These are phyloP conservation scores for Pichia manshurica DNA, from an alignment of 805 yeast genomes.

Conservation along the genomic window DNA sequence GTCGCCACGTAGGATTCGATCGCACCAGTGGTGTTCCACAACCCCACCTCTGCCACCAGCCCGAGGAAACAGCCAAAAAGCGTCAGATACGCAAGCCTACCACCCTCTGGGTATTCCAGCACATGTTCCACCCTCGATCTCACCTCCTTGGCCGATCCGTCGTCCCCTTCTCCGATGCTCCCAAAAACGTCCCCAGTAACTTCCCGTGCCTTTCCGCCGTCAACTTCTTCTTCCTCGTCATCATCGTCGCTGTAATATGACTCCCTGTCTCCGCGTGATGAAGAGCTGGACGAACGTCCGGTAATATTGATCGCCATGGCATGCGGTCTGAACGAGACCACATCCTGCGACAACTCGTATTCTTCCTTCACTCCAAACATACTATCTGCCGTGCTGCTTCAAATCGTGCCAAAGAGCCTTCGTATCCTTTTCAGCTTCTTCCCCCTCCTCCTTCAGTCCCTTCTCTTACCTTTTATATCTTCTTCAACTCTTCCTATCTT, in stretches of 20 bases:
- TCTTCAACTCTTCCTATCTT: too few relatives aligned
- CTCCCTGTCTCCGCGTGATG: neutral
- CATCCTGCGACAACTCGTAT: conserved; percentile 1
- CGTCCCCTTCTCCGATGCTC: too few relatives aligned
- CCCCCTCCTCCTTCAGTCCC: too few relatives aligned
- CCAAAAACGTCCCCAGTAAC: neutral
- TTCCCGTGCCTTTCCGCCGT: too few relatives aligned
- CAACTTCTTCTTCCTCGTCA: neutral
- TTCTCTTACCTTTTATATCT: too few relatives aligned
- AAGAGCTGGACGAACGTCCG: neutral
- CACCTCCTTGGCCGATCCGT: neutral
- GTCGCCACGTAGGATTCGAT: conserved; percentile 56
- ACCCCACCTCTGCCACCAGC: conserved; percentile 52
- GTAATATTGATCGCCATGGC: neutral
- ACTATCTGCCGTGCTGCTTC: too few relatives aligned
- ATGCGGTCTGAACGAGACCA: conserved; percentile 11
- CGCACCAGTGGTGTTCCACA: conserved; percentile 61
- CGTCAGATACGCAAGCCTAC: conserved; percentile 37
- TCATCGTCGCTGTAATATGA: neutral
- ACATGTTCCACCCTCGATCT: neutral
- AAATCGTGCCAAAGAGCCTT: too few relatives aligned
- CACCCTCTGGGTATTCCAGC: conserved; percentile 53
- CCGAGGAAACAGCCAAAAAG: conserved; percentile 56
- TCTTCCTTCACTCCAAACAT: too few relatives aligned
- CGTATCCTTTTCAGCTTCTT: too few relatives aligned